Percentiles rank a stretch among this genome's conserved stretches.
phyloP scores from a whole-genome alignment of 2,329 filamentous ascomycete genomes.

The Stemphylium beticola region DNA sequence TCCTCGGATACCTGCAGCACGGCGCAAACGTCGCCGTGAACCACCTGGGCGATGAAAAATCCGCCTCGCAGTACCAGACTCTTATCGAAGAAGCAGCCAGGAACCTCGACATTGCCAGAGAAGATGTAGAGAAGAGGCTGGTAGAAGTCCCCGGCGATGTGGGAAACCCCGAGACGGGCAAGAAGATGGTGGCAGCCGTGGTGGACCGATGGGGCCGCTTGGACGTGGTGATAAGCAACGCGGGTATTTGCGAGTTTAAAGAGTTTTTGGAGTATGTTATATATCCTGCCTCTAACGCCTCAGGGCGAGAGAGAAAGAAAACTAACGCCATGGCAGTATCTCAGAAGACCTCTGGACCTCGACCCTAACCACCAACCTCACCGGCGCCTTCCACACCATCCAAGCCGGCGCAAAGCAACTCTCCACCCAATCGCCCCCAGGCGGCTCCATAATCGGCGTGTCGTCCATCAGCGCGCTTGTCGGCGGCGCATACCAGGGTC shows the following conservation, averaged over 20 bases:
- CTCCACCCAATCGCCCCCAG: slow-evolving; percentile 65
- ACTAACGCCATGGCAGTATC: slow-evolving; percentile 55
- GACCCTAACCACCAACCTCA: slow-evolving; percentile 81
- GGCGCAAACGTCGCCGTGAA: slow-evolving; percentile 82
- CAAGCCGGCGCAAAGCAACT: slow-evolving; percentile 87
- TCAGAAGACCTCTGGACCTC: slow-evolving; percentile 71
- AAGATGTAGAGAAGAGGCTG: slow-evolving; percentile 53
- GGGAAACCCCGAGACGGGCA: slow-evolving; percentile 73
- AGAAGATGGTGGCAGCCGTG: slow-evolving; percentile 69
- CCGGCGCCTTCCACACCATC: slow-evolving; percentile 85
- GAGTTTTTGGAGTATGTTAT: slow-evolving; percentile 74
- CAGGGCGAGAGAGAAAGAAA: not conserved
- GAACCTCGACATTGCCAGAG: slow-evolving; percentile 19
- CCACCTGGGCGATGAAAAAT: slow-evolving; percentile 68
- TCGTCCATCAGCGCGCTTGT: slow-evolving; percentile 77
- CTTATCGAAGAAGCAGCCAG: slow-evolving; percentile 52
- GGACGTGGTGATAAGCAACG: slow-evolving; percentile 83
- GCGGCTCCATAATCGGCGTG: slow-evolving; percentile 81
- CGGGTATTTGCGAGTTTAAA: slow-evolving; percentile 85
- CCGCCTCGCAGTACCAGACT: slow-evolving; percentile 53
- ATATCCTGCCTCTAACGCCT: not conserved
- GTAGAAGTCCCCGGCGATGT: slow-evolving; percentile 79
- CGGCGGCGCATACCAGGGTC: slow-evolving; percentile 77
- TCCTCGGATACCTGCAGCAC: slow-evolving; percentile 77
- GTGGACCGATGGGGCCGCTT: slow-evolving; percentile 64